Evolutionary conservation across 371 early-diverging fungal species (phyloP), one percentile per base, ranked within the genome.

Genomic region (Syncephalastrum racemosum): DNA sequence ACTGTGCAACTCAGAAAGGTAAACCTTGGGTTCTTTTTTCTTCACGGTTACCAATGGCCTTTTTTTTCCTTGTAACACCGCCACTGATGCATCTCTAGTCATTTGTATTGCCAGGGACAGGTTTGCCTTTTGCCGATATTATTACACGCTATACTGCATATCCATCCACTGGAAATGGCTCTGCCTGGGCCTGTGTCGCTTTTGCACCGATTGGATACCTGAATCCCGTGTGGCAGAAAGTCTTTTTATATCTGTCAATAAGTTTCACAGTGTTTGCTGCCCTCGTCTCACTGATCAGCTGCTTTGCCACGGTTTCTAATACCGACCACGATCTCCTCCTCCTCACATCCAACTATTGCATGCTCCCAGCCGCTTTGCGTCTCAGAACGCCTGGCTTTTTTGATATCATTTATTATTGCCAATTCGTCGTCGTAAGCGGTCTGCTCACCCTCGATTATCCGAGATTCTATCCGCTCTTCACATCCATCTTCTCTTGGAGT

Each of bases 401-500:
- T 48, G 84, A 83, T 54, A 46, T 83, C 18, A 58, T 83, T 19
- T 73, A 67, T 50, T 79, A 83, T 50, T 68, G 77, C 1, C 84
- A 83, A 52, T 83, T 81, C 45, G 76, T 83, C 49, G 71, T 78
- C 12, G 65, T 67, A 39, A 67, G 71, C 1, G 81, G 81, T 1
- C 77, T 70, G 46, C 72, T 83, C 52, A 77, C 71, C 20, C 46
- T 83, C 44, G 63, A 69, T 48, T 83, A 83, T 52, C 84, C 84
- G 4, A 56, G 66, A 4, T 83, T 83, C 45, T 79, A 80, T 50
- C 56, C 70, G 0, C 63, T 82, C 5, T 81, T 83, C 56, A 70
- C 78, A 0, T 74, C 82, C 0, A 75, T 80, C 50, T 83, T 83
- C 49, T 66, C 79, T 14, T 83, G 84, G 84, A 77, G 80, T 22